Evolutionary conservation across 2,329 filamentous ascomycete genomes (phyloP), one percentile per base, ranked within the genome.

Genomic region (Cercospora beticola): DNA sequence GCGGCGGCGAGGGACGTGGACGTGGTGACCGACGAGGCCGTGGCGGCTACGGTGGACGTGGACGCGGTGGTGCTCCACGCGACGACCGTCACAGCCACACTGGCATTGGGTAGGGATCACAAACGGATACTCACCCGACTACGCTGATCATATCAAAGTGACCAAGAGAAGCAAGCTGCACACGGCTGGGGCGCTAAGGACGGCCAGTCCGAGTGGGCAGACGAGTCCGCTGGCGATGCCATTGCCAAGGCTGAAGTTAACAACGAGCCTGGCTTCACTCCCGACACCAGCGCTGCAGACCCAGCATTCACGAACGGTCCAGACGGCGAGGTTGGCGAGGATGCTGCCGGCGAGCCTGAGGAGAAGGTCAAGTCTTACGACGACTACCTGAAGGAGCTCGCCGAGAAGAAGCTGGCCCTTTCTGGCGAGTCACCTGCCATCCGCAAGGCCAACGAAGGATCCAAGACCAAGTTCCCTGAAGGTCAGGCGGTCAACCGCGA

Each of bases 361-460:
- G 92, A 96, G 82, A 96, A 95, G 88, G 88, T 87, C 85, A 90
- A 97, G 85, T 95, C 93, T 65, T 97, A 94, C 84, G 85, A 87
- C 78, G 92, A 95, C 75, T 99, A 97, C 86, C 88, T 96, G 64
- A 92, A 89, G 79, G 88, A 92, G 81, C 86, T 86, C 79, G 87
- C 87, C 68, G 87, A 89, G 82, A 94, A 94, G 88, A 94, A 93
- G 85, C 83, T 88, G 73, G 87, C 88, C 74, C 87, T 94, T 69
- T 86, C 85, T 76, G 82, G 86, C 73, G 87, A 87, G 76, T 82
- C 84, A 75, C 86, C 90, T 77, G 87, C 92, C 78, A 86, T 93
- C 79, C 94, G 95, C 84, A 89, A 93, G 86, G 85, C 94, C 82
- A 97, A 98, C 86, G 94, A 97, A 86, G 94, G 94, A 78, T 87